Percentiles rank a stretch among this genome's conserved stretches.
These are phyloP conservation scores for Tricladium varicosporioides DNA, from an alignment of 2,329 filamentous ascomycete species.

Conservation along the genomic window DNA sequence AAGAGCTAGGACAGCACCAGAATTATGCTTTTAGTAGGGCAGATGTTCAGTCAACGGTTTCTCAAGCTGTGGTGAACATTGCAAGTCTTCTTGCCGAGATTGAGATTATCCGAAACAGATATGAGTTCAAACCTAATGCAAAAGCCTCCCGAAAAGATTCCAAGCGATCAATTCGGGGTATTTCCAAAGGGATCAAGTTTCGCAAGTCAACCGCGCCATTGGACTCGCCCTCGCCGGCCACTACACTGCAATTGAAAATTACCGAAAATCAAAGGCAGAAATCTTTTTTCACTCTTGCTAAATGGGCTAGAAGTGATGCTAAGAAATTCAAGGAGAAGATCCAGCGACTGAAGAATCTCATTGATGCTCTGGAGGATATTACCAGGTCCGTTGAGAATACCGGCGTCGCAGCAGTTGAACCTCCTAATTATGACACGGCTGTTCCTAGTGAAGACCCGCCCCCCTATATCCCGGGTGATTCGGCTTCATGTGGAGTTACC, in stretches of 20 bases:
- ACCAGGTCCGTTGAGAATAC: slow-evolving; percentile 14
- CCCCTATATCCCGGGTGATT: slow-evolving; percentile 15
- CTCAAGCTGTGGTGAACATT: slow-evolving; percentile 20
- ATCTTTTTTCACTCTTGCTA: slow-evolving; percentile 21
- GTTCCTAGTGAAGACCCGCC: slow-evolving; percentile 15
- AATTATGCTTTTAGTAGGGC: slow-evolving; percentile 13
- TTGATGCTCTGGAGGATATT: slow-evolving; percentile 25
- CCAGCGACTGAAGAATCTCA: slow-evolving; percentile 18
- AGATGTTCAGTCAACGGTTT: slow-evolving; percentile 20
- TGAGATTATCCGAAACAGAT: slow-evolving; percentile 22
- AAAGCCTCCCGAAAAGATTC: neutral
- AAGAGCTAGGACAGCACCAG: slow-evolving; percentile 11
- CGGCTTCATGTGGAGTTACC: neutral
- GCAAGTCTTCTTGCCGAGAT: slow-evolving; percentile 21
- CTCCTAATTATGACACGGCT: neutral
- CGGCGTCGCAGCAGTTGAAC: neutral
- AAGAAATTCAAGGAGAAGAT: slow-evolving; percentile 25
- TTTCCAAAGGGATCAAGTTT: slow-evolving; percentile 4
- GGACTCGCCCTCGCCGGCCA: neutral
- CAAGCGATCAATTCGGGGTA: slow-evolving; percentile 2
- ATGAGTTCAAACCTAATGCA: slow-evolving; percentile 15
- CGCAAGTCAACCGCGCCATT: neutral
- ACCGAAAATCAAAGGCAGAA: slow-evolving; percentile 24
- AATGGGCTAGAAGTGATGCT: slow-evolving; percentile 25
- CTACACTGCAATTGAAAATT: slow-evolving; percentile 14